Evolutionary conservation across 768 basidiomycete genomes (phyloP).

Genomic region (Trametes cinnabarina): DNA sequence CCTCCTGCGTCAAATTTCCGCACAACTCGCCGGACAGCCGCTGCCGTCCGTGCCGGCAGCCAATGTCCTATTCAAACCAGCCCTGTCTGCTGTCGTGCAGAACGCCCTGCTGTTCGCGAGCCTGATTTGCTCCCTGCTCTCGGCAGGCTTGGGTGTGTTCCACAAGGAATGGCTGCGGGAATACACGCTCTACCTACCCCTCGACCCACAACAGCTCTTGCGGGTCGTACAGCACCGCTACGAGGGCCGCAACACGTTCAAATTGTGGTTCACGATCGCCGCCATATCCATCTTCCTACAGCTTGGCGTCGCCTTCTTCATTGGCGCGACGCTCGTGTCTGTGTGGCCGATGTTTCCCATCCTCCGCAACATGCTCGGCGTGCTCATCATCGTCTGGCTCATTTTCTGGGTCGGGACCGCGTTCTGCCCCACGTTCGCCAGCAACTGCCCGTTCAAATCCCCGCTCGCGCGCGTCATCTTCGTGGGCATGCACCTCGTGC

Average conservation of each 20-base stretch:
- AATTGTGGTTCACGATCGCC: slow-evolving; percentile 58
- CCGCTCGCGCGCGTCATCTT: slow-evolving; percentile 4
- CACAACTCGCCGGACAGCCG: not conserved
- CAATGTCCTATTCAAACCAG: not conserved
- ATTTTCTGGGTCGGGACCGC: slow-evolving; percentile 7
- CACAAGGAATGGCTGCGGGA: slow-evolving; percentile 15
- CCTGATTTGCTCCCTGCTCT: slow-evolving; percentile 9
- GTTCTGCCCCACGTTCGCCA: not conserved
- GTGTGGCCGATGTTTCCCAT: slow-evolving; percentile 54
- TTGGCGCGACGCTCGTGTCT: slow-evolving; percentile 52
- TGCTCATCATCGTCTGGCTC: not conserved
- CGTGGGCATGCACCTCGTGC: not conserved
- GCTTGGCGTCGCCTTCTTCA: slow-evolving; percentile 52
- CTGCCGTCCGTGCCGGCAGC: not conserved
- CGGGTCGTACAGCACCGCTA: slow-evolving; percentile 48
- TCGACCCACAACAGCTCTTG: not conserved
- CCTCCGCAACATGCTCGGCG: slow-evolving; percentile 40
- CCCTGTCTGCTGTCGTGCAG: not conserved
- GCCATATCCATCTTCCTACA: slow-evolving; percentile 62
- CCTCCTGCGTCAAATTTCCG: slow-evolving; percentile 1
- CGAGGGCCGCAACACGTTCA: slow-evolving; percentile 35
- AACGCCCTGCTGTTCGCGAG: slow-evolving; percentile 10
- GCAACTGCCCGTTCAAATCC: slow-evolving; percentile 10
- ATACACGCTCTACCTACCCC: slow-evolving; percentile 6
- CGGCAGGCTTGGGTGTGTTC: slow-evolving; percentile 11